Conservation (phyloP, 2,329 filamentous ascomycete genomes). For the Nemania diffusa region DNA sequence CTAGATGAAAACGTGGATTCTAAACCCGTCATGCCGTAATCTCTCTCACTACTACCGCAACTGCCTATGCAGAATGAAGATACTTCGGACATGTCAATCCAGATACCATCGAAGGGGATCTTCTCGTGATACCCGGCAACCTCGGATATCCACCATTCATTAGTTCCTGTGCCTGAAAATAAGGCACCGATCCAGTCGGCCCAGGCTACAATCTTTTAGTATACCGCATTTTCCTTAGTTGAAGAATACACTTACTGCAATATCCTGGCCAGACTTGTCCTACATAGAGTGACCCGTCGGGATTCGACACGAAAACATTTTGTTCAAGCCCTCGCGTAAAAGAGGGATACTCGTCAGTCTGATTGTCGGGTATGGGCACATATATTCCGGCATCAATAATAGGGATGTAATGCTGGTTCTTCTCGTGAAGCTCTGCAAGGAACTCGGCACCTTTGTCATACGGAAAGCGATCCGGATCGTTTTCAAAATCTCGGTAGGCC, state of each 20-base stretch:
- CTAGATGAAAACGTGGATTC: neutral
- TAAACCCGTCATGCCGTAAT: conserved; percentile 36
- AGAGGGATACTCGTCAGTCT: conserved; percentile 69
- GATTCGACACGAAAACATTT: conserved; percentile 65
- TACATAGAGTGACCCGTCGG: conserved; percentile 66
- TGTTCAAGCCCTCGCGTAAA: conserved; percentile 71
- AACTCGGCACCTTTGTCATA: conserved; percentile 69
- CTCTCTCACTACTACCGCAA: conserved; percentile 71
- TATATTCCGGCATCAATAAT: conserved; percentile 81
- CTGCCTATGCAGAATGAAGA: conserved; percentile 75
- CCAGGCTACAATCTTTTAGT: conserved; percentile 58
- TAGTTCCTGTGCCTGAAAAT: conserved; percentile 70
- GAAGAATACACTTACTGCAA: conserved; percentile 52
- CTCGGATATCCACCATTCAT: conserved; percentile 75
- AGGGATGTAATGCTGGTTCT: conserved; percentile 75
- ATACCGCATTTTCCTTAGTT: neutral
- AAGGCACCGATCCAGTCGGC: conserved; percentile 75
- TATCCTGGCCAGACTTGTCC: conserved; percentile 80
- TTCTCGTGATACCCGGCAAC: conserved; percentile 66
- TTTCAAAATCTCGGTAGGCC: conserved; percentile 69
- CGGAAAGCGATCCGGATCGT: conserved; percentile 67
- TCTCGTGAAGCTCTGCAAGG: conserved; percentile 68
- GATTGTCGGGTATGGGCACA: conserved; percentile 75
- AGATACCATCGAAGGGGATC: conserved; percentile 62
- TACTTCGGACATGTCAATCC: conserved; percentile 70